Evolutionary conservation across 2,329 filamentous ascomycete species (phyloP), one percentile per base, ranked within the genome.

Genomic region (Colletotrichum sidae): DNA sequence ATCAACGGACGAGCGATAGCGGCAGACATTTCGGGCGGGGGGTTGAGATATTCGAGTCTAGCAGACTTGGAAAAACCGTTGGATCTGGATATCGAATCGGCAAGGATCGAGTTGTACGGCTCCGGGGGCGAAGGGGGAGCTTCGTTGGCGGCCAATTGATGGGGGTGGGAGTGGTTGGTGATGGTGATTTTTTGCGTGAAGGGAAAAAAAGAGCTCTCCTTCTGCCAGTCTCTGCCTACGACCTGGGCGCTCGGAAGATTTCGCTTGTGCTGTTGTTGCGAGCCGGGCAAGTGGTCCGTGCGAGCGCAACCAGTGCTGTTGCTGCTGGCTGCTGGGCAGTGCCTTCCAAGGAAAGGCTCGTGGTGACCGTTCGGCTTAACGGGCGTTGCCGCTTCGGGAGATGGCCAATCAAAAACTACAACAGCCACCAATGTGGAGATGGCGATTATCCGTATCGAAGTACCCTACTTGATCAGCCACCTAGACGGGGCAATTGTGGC

Each of bases 1-100:
- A 81, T 75, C 73, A 81, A 72, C 65, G 80, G 81, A 69, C 81
- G 81, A 59, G 78, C 75, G 73, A 77, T 62, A 73, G 73, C 70
- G 73, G 74, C 67, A 71, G 71, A 73, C 70, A 75, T 74, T 74
- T 67, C 69, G 68, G 47, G 49, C 41, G 9, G 49, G 37, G 25
- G 59, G 3, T 25, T 25, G 25, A 25, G 25, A 5, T 25, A 25
- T 25, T 25, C 25, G 25, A 25, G 25, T 25, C 39, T 51, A 33
- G 57, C 42, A 45, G 58, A 41, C 25, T 25, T 25, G 25, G 25
- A 25, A 35, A 64, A 59, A 38, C 38, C 60, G 60, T 54, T 60
- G 62, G 41, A 59, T 46, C 60, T 64, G 45, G 41, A 55, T 46
- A 17, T 59, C 55, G 60, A 50, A 49, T 51, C 55, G 63, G 55